These are phyloP conservation scores for Athelia sp. DNA, from an alignment of 1,284 basidiomycete genomes.

Conservation along the genomic window DNA sequence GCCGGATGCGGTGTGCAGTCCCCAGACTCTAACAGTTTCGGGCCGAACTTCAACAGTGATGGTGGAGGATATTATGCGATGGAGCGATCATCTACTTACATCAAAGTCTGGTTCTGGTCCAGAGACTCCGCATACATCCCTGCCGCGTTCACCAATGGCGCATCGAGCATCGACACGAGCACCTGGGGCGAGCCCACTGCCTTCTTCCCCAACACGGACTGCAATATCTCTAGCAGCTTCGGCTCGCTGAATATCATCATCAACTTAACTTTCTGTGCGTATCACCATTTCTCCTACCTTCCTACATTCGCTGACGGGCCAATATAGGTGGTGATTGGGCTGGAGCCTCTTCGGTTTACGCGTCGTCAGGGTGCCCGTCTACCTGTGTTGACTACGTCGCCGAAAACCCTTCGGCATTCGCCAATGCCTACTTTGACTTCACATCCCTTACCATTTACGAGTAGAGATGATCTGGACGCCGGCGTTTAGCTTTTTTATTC, in stretches of 20 bases:
- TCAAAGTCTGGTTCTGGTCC: constrained; percentile 61
- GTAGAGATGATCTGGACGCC: too few species aligned
- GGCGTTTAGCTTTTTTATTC: too few species aligned
- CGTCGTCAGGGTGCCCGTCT: not conserved
- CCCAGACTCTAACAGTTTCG: constrained; percentile 43
- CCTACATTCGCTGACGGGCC: not conserved
- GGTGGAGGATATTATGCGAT: constrained; percentile 63
- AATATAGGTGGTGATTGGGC: not conserved
- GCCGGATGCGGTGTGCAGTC: constrained; percentile 61
- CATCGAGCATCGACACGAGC: constrained; percentile 35
- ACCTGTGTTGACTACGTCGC: constrained; percentile 42
- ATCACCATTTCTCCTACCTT: not conserved
- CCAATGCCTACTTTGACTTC: constrained; percentile 66
- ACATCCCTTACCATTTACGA: constrained; percentile 40
- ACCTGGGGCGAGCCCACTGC: constrained; percentile 54
- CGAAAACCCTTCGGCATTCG: constrained; percentile 60
- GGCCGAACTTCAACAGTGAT: constrained; percentile 52
- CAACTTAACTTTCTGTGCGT: constrained; percentile 42
- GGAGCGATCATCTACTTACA: constrained; percentile 41
- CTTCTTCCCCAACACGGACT: constrained; percentile 49
- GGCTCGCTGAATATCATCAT: constrained; percentile 58
- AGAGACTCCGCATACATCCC: constrained; percentile 38
- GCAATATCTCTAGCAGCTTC: constrained; percentile 47
- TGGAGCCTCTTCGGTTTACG: not conserved
- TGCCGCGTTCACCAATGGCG: constrained; percentile 36